Evolutionary conservation across 805 yeast genomes (phyloP), one percentile per base, ranked within the genome.

Genomic region (Ogataea philodendri): DNA sequence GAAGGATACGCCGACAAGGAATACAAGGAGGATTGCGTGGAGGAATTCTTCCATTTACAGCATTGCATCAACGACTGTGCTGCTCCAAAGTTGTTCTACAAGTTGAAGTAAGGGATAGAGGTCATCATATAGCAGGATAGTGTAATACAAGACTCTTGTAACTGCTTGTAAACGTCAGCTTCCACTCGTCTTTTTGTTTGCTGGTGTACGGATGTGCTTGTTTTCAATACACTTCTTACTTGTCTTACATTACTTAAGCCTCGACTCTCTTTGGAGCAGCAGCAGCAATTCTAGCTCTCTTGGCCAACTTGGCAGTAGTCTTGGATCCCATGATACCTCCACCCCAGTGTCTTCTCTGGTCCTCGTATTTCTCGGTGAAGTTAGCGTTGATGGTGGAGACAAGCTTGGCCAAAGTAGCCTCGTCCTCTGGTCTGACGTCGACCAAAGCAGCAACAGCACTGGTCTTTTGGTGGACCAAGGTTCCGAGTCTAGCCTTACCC

Each of bases 281-380:
- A 56, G 72, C 54, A 57, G 72, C 51, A 37, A 39, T 70, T 70
- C 73, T 78, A 55, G 77, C 80, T 63, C 68, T 79, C 81, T 83
- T 84, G 57, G 75, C 87, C 49, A 67, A 65, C 77, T 83, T 86
- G 65, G 80, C 89, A 63, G 75, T 76, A 63, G 96, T 87, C 78
- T 88, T 89, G 60, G 84, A 71, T 70, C 96, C 95, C 77, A 89
- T 74, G 71, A 85, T 65, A 78, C 97, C 97, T 79, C 97, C 97
- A 80, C 96, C 96, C 97, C 97, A 88, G 83, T 85, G 94, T 75
- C 85, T 86, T 80, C 94, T 88, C 65, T 75, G 62, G 58, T 88
- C 96, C 65, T 88, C 96, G 83, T 81, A 84, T 73, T 86, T 85
- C 66, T 84, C 93, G 59, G 70, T 66, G 72, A 81, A 89, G 93